A percentile compares a stretch with the other conserved stretches of the same genome.
These are phyloP conservation scores for Angomonas deanei DNA, from an alignment of 208 protist species.

Conservation along the genomic window DNA sequence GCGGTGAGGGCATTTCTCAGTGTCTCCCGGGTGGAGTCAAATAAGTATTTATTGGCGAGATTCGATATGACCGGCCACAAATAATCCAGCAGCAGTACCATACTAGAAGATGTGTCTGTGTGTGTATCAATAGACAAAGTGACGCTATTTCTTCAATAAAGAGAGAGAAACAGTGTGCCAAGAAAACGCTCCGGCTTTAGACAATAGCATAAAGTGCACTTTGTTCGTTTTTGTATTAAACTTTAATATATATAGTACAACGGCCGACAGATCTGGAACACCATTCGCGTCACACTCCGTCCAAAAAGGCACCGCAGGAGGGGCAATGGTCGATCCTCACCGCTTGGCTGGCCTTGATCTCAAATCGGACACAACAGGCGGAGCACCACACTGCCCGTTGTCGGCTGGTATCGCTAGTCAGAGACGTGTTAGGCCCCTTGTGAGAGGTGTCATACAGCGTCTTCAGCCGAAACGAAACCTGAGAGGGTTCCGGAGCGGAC, in stretches of 20 bases:
- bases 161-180: no score
- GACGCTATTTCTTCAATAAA: no score
- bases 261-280: no score
- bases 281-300: no score
- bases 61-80: slow-evolving; percentile 13
- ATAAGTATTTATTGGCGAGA: slow-evolving; percentile 27
- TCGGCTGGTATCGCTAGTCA: background rate
- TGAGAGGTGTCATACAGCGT: background rate
- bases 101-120: background rate
- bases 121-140: background rate
- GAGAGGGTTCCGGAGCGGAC: background rate
- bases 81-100: slow-evolving; percentile 11
- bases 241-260: no score
- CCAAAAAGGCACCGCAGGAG: no score
- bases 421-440: background rate
- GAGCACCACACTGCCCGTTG: background rate
- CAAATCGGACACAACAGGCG: no score
- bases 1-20: slow-evolving; percentile 23
- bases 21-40: slow-evolving; percentile 26
- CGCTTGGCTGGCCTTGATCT: no score
- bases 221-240: no score
- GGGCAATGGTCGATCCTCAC: no score
- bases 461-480: background rate
- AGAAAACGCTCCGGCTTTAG: no score
- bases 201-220: no score